Conservation (phyloP, 345 rosid genomes). For the Aquilaria sinensis region DNA sequence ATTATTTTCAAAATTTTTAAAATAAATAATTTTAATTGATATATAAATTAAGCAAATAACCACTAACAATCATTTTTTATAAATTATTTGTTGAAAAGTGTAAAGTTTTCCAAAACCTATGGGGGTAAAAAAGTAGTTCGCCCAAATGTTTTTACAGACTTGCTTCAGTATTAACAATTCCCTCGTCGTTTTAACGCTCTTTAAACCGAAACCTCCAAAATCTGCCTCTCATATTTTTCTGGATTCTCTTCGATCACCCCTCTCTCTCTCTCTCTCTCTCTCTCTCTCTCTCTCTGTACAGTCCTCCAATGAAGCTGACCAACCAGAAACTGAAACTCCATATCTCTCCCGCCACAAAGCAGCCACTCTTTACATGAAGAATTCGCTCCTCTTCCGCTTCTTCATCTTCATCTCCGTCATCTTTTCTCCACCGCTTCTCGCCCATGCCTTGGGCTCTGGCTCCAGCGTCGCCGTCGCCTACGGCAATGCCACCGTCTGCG, state of each 20-base stretch:
- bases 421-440: slow-evolving; percentile 5
- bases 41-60: no score
- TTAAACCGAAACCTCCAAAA: slow-evolving; percentile 8
- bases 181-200: background rate
- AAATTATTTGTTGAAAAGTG: no score
- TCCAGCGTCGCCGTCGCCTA: slow-evolving; percentile 48
- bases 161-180: no score
- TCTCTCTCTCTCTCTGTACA: slow-evolving; percentile 6
- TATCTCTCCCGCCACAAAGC: slow-evolving; percentile 20
- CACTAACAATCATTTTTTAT: no score
- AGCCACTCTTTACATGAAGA: slow-evolving; percentile 45
- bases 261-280: slow-evolving; percentile 10
- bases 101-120: no score
- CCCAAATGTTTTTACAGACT: no score
- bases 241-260: background rate
- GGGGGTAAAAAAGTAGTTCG: no score
- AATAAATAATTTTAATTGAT: no score
- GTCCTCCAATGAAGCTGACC: slow-evolving; percentile 42
- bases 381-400: slow-evolving; percentile 7
- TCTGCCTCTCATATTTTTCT: slow-evolving; percentile 2
- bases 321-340: slow-evolving; percentile 7
- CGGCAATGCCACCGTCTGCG: slow-evolving; percentile 53
- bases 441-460: slow-evolving; percentile 47
- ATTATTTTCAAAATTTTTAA: no score
- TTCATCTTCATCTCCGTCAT: slow-evolving; percentile 1